These are phyloP conservation scores for Penicillium desertorum DNA, from an alignment of 495 filamentous ascomycete genomes.

Conservation along the genomic window DNA sequence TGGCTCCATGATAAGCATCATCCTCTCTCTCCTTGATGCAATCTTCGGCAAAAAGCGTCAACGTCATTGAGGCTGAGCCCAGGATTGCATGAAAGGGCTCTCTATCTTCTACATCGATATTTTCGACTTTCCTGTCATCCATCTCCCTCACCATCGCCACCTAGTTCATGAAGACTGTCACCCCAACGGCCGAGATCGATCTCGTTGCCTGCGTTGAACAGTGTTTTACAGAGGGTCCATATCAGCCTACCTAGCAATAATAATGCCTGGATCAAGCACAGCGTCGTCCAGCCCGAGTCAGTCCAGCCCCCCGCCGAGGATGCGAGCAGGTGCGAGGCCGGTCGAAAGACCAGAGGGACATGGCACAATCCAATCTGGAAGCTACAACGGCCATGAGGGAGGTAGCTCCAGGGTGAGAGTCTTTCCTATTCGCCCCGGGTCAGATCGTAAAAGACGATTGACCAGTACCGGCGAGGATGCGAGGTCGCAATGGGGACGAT, in stretches of 20 bases:
- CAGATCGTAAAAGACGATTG: conserved; percentile 43
- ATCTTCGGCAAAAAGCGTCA: conserved; percentile 17
- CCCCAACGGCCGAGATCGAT: conserved; percentile 50
- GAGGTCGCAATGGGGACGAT: conserved; percentile 27
- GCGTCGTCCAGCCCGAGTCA: conserved; percentile 11
- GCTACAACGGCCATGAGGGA: neutral
- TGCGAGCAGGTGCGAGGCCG: conserved; percentile 1
- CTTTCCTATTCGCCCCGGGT: conserved; percentile 22
- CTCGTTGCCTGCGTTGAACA: conserved; percentile 23
- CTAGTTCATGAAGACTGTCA: conserved; percentile 35
- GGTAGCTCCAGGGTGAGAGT: conserved; percentile 21
- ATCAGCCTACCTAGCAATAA: neutral
- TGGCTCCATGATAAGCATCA: conserved; percentile 19
- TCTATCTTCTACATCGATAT: neutral
- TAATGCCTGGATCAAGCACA: conserved; percentile 18
- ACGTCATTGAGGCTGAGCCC: conserved; percentile 10
- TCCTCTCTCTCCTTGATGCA: conserved; percentile 13
- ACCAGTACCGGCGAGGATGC: conserved; percentile 30
- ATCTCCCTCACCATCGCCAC: conserved; percentile 27
- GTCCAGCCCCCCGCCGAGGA: conserved; percentile 3
- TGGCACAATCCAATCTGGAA: neutral
- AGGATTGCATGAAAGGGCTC: conserved; percentile 4
- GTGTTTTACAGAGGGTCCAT: neutral
- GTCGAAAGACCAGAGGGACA: conserved; percentile 12
- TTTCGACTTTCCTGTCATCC: no score